Base-by-base conservation (phyloP, 192 early-diverging fungal species). In the Neocallimastix lanati region DNA sequence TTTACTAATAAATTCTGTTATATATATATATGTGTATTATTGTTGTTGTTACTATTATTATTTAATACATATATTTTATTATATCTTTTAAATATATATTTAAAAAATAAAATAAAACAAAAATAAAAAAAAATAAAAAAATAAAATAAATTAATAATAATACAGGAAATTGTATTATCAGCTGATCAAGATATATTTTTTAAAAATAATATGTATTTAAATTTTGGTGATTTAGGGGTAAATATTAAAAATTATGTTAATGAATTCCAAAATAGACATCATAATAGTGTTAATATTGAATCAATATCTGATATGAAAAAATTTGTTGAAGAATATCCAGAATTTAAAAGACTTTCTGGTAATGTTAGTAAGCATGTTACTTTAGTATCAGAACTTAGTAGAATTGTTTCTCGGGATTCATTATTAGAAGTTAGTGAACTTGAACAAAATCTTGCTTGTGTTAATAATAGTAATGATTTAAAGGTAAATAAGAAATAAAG, bases 341-440 rank as follows among this genome's bases (percentile, higher is more conserved):
- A 99, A 81, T 98, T 99, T 82, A 86, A 95, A 80, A 97, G 96
- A 84, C 87, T 99, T 21, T 93, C 93, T 28, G 96, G 96, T 13
- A 99, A 99, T 82, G 97, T 99, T 16, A 93, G 93, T 21, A 99
- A 99, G 81, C 97, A 99, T 84, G 97, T 99, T 13, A 93, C 97
- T 13, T 84, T 99, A n/a, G 95, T 98, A 28, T 91, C 94, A n/a
- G 97, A 99, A 84, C 87, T 98, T 38, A 95, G 94, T 82, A 88
- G 95, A 27, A 81, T 91, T 33, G 94, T 98, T 18, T 89, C 88
- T 0, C 82, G 87, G 80, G 88, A 92, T 16, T 86, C 90, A 76
- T 82, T 99, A 29, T 84, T 99, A 82, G 92, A 95, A 78, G 92
- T 94, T 16, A 92, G 93, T 29, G 97, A 99, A 83, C 82, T 98